phyloP scores from a whole-genome alignment of 148 eudicot genomes.

The Hydrangea macrophylla region DNA sequence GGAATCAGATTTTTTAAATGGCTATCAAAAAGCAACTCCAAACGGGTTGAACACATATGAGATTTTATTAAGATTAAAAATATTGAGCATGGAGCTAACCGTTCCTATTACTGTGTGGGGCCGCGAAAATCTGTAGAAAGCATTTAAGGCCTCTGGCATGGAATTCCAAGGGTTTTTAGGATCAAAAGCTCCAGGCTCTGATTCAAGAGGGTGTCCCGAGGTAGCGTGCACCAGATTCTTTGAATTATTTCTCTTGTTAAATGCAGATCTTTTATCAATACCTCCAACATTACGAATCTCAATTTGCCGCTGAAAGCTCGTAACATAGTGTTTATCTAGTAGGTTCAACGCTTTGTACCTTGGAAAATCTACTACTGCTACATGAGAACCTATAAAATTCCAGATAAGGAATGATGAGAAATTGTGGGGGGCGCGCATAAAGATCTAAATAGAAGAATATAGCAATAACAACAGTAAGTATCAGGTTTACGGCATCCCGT shows the following conservation, averaged over 20 bases:
- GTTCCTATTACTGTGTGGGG: constrained; percentile 86
- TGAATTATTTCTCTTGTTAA: constrained; percentile 20
- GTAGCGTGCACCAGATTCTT: constrained; percentile 36
- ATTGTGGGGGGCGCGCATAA: not conserved
- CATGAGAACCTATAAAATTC: constrained; percentile 6
- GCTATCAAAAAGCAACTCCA: too few relatives aligned
- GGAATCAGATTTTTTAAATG: too few relatives aligned
- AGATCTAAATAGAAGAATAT: not conserved
- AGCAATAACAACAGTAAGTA: too few relatives aligned
- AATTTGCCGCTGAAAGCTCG: constrained; percentile 20
- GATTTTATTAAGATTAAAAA: too few relatives aligned
- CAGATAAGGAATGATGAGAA: not conserved
- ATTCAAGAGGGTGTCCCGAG: constrained; percentile 45
- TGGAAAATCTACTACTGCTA: constrained; percentile 19
- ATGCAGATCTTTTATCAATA: constrained; percentile 16
- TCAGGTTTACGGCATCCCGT: too few relatives aligned
- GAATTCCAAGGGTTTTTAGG: constrained; percentile 39
- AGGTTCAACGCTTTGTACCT: constrained; percentile 30
- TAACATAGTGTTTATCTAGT: constrained; percentile 19
- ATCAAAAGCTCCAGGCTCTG: constrained; percentile 37
- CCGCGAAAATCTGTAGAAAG: constrained; percentile 76
- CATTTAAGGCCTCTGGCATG: constrained; percentile 37
- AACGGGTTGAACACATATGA: too few relatives aligned
- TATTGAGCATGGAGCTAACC: constrained; percentile 35
- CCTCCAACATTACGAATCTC: constrained; percentile 13